Percentiles rank a stretch among this genome's conserved stretches.
Conservation (phyloP, 2,329 filamentous ascomycete species). For the Colletotrichum cordylinicola region DNA sequence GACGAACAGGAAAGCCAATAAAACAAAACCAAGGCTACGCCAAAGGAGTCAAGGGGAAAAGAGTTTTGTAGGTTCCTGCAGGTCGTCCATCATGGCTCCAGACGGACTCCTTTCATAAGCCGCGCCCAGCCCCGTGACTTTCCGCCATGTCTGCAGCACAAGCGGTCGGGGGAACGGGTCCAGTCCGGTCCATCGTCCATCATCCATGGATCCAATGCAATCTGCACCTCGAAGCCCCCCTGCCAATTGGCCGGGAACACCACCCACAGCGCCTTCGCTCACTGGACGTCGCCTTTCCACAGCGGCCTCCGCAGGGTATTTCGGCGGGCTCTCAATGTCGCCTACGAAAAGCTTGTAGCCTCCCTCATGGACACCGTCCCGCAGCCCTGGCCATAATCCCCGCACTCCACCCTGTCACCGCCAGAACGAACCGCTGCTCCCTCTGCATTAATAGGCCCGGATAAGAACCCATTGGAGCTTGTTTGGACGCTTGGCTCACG, state of each 20-base stretch:
- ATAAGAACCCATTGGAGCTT: constrained; percentile 14
- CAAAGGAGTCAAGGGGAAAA: not conserved
- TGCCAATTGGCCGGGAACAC: constrained; percentile 2
- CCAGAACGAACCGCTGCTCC: constrained; percentile 19
- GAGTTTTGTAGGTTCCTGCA: constrained; percentile 17
- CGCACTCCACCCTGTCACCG: constrained; percentile 19
- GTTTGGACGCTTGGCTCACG: constrained; percentile 1
- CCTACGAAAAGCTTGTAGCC: constrained; percentile 13
- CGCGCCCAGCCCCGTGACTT: constrained; percentile 23
- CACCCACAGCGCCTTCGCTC: not conserved
- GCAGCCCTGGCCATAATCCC: constrained; percentile 5
- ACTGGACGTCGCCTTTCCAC: constrained; percentile 2
- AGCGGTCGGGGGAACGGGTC: not conserved
- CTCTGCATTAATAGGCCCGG: constrained; percentile 16
- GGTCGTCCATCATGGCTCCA: constrained; percentile 11
- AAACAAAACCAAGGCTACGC: constrained; percentile 1
- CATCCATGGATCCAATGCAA: not conserved
- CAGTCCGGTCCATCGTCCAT: constrained; percentile 17
- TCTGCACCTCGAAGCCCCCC: not conserved
- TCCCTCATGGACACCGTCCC: not conserved
- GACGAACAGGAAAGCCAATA: not conserved
- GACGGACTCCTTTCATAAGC: constrained; percentile 21
- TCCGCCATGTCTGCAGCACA: constrained; percentile 5
- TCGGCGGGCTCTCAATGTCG: constrained; percentile 5
- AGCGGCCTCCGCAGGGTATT: not conserved